Evolutionary conservation across 1,284 basidiomycete species (phyloP).

Genomic region (Gymnopus androsaceus): DNA sequence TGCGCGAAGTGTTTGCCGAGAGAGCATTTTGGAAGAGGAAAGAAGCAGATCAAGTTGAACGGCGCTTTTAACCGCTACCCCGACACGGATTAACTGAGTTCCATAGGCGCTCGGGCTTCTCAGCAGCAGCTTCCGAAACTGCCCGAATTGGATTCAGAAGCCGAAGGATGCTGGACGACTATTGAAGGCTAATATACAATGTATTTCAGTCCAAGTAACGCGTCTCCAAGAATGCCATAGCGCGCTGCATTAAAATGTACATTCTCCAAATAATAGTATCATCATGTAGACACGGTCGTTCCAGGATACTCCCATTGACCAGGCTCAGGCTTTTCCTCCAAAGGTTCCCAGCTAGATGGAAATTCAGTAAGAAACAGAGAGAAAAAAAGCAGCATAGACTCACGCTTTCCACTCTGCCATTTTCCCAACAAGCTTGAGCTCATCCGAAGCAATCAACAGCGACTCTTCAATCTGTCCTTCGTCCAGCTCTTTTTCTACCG

Average conservation of each 20-base stretch:
- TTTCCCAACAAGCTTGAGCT: conserved; percentile 77
- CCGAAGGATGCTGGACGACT: too few species aligned
- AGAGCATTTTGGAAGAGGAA: not conserved
- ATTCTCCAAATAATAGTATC: not conserved
- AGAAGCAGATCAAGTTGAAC: too few species aligned
- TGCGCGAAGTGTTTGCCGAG: conserved; percentile 31
- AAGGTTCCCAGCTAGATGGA: conserved; percentile 77
- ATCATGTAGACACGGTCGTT: conserved; percentile 31
- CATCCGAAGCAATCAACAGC: conserved; percentile 82
- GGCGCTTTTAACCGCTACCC: too few species aligned
- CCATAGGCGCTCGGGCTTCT: too few species aligned
- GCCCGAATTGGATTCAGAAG: too few species aligned
- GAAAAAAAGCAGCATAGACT: too few species aligned
- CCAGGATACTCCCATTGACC: conserved; percentile 90
- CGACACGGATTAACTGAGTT: not conserved
- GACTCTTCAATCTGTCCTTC: conserved; percentile 86
- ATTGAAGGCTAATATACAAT: not conserved
- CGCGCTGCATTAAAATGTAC: conserved; percentile 1
- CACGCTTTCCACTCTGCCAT: conserved; percentile 97
- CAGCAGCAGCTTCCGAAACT: too few species aligned
- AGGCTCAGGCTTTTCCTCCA: conserved; percentile 77
- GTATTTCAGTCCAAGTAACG: too few species aligned
- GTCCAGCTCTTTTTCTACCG: conserved; percentile 73
- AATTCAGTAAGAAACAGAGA: too few species aligned
- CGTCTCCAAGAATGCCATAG: conserved; percentile 4